Conservation (phyloP, 2,329 filamentous ascomycete genomes). For the Venturia aucupariae region DNA sequence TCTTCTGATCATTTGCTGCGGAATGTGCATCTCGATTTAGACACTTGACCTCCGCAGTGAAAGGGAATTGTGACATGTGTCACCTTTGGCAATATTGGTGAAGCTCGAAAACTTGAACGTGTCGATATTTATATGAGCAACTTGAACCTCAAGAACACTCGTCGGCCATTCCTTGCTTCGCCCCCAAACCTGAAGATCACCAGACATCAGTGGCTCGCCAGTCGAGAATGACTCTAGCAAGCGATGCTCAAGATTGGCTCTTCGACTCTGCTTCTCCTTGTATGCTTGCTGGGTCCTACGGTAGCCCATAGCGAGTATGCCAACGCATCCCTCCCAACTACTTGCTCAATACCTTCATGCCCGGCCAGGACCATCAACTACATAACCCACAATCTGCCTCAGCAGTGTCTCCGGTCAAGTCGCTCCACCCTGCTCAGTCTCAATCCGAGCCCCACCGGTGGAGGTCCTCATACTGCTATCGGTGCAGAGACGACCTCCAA, state of each 20-base stretch:
- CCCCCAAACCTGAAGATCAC: not conserved
- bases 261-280: not conserved
- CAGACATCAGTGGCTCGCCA: not conserved
- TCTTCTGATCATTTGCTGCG: not conserved
- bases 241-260: constrained; percentile 17
- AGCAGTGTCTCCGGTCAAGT: constrained; percentile 62
- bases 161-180: not conserved
- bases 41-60: not conserved
- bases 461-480: constrained; percentile 9
- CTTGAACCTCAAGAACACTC: too few species aligned
- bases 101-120: too few species aligned
- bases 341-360: constrained; percentile 23
- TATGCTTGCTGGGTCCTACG: not conserved
- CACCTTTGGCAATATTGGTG: constrained; percentile 1
- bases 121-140: too few species aligned
- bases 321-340: not conserved
- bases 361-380: constrained; percentile 63
- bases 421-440: constrained; percentile 32
- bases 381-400: constrained; percentile 67
- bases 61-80: not conserved
- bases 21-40: not conserved
- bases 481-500: constrained; percentile 17
- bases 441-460: not conserved
- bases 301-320: not conserved
- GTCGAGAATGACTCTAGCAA: constrained; percentile 15